A percentile compares a stretch with the other conserved stretches of the same genome.
Evolutionary conservation across 192 early-diverging fungal genomes (phyloP).

Genomic region (Geranomyces variabilis): DNA sequence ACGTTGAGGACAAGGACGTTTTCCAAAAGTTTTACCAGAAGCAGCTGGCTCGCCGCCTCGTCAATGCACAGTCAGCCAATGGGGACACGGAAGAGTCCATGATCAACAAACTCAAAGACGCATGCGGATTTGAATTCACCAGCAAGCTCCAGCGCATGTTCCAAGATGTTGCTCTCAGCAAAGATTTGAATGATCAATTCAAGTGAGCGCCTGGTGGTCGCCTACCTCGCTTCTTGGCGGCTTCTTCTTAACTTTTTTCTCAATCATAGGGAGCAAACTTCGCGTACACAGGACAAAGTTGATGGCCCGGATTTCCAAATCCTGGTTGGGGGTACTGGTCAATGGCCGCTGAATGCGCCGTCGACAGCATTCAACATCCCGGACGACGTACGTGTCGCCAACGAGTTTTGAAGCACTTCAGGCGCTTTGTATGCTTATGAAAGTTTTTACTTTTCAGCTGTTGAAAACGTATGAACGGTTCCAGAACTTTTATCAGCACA

Average conservation of each 20-base stretch:
- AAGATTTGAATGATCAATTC: slow-evolving; percentile 86
- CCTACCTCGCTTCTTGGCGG: neutral
- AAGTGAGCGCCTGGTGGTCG: slow-evolving; percentile 52
- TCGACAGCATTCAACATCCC: slow-evolving; percentile 84
- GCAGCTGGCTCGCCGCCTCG: slow-evolving; percentile 90
- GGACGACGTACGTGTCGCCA: slow-evolving; percentile 64
- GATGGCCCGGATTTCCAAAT: slow-evolving; percentile 77
- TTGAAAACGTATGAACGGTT: slow-evolving; percentile 83
- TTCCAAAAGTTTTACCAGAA: slow-evolving; percentile 98
- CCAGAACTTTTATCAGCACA: slow-evolving; percentile 83
- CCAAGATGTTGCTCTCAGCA: slow-evolving; percentile 87
- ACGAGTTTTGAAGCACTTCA: neutral
- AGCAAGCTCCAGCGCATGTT: slow-evolving; percentile 96
- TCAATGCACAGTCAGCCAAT: slow-evolving; percentile 84
- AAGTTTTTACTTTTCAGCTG: slow-evolving; percentile 48
- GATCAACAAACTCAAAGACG: slow-evolving; percentile 88
- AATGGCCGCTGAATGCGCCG: slow-evolving; percentile 87
- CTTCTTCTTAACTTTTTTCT: neutral
- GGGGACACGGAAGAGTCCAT: slow-evolving; percentile 92
- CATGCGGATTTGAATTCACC: slow-evolving; percentile 95
- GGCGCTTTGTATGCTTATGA: neutral
- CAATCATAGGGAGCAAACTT: slow-evolving; percentile 46
- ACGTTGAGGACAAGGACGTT: slow-evolving; percentile 95
- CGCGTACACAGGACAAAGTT: slow-evolving; percentile 45
- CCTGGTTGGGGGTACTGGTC: slow-evolving; percentile 81